These are phyloP conservation scores for Paramecium primaurelia DNA, from an alignment of 73 alveolate genomes.

Conservation along the genomic window DNA sequence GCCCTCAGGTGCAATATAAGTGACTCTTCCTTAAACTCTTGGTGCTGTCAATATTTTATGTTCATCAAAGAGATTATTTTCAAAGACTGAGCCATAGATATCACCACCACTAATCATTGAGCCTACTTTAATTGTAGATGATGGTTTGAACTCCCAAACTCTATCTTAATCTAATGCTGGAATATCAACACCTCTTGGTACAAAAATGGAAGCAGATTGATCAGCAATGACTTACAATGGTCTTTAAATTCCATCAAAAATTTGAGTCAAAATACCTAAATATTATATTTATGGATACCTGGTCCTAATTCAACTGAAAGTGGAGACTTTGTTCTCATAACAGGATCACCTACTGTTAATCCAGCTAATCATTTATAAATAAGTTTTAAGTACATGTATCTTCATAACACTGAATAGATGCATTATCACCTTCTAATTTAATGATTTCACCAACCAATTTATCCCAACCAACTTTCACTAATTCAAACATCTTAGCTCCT, in stretches of 20 bases:
- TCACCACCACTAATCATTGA: slow-evolving; percentile 92
- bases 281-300: slow-evolving; percentile 62
- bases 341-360: slow-evolving; percentile 98
- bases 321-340: slow-evolving; percentile 96
- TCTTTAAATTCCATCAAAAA: slow-evolving; percentile 82
- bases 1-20: slow-evolving; percentile 87
- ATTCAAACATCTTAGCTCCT: slow-evolving; percentile 99
- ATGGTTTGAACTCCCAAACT: slow-evolving; percentile 96
- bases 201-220: slow-evolving; percentile 72
- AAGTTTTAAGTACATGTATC: slow-evolving; percentile 77
- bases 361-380: slow-evolving; percentile 77
- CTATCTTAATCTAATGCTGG: slow-evolving; percentile 87
- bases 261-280: slow-evolving; percentile 85
- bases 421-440: slow-evolving; percentile 98
- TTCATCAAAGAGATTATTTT: slow-evolving; percentile 88
- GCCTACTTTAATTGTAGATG: slow-evolving; percentile 73
- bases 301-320: slow-evolving; percentile 98
- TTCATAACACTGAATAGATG: slow-evolving; percentile 98
- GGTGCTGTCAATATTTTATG: slow-evolving; percentile 95
- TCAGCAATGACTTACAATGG: slow-evolving; percentile 63
- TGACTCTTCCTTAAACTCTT: slow-evolving; percentile 87
- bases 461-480: slow-evolving; percentile 98
- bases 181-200: slow-evolving; percentile 98
- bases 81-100: slow-evolving; percentile 91
- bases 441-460: slow-evolving; percentile 98